Evolutionary conservation across 1,139 yeast species (phyloP), one percentile per base, ranked within the genome.

Genomic region (Hemisphaericaspora lyxosophila): DNA sequence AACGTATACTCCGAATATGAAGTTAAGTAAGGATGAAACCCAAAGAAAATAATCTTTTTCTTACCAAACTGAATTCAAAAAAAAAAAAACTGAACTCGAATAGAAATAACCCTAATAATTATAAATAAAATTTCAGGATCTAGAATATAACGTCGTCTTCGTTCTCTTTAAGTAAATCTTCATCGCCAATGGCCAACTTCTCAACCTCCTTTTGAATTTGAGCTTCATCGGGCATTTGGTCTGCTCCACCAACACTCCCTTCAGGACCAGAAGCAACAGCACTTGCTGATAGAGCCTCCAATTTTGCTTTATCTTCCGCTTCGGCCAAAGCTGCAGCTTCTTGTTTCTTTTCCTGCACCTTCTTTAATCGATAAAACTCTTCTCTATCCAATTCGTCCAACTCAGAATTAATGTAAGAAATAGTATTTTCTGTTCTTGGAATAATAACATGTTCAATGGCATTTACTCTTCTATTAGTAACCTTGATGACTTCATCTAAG

Each of bases 381-480:
- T 92, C 98, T 75, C 98, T 85, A 62, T 92, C 98, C 62, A 92
- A 76, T 67, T 92, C 98, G 63, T 92, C 98, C 60, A 92, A 77
- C 62, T 92, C 98, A 22, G 96, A 87, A 63, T 89, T 89, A 70
- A 92, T 92, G 64, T 92, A 72, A 44, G 85, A 78, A 55, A 92
- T 92, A 25, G 98, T 92, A 64, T 92, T 92, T 64, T 92, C 97
- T 2, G 97, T 90, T 64, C 97, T 80, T 46, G 98, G 98, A 44
- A 92, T 92, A 55, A 92, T 90, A 36, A 92, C 97, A 60, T 92
- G 97, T 69, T 92, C 98, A 67, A 92, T 92, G 49, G 98, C 97
- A 64, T 92, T 92, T 54, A 92, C 98, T 75, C 98, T 85, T 69
- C 98, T 80, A 65, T 92, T 92, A 41, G 98, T 92, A 39, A 92